Conservation (phyloP, 2,329 filamentous ascomycete species). For the Ascochyta rabiei region DNA sequence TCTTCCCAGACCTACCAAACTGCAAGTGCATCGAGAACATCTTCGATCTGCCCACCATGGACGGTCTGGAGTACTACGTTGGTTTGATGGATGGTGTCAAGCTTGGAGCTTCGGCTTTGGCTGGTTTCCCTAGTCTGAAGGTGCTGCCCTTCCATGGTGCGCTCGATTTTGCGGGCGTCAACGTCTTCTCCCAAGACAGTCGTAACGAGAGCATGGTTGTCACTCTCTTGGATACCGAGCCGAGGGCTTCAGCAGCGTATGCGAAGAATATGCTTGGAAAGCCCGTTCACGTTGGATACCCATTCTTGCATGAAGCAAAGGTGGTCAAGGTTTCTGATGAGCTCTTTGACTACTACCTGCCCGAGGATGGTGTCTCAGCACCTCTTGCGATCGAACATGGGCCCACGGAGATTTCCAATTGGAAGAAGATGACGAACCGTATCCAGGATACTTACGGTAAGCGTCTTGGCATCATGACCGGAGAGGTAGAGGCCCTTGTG, state of each 20-base stretch:
- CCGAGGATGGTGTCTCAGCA: slow-evolving; percentile 65
- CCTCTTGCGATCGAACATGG: slow-evolving; percentile 73
- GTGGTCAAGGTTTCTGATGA: slow-evolving; percentile 90
- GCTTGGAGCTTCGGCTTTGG: slow-evolving; percentile 80
- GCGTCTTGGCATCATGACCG: slow-evolving; percentile 84
- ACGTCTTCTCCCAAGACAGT: slow-evolving; percentile 94
- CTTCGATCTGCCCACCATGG: slow-evolving; percentile 90
- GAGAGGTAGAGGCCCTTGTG: slow-evolving; percentile 84
- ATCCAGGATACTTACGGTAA: slow-evolving; percentile 91
- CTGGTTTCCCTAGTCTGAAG: slow-evolving; percentile 90
- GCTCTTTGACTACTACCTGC: slow-evolving; percentile 83
- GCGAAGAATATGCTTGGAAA: slow-evolving; percentile 83
- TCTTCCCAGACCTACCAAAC: slow-evolving; percentile 86
- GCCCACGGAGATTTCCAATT: slow-evolving; percentile 78
- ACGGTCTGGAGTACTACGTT: slow-evolving; percentile 83
- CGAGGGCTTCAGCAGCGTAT: slow-evolving; percentile 70
- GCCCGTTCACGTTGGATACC: slow-evolving; percentile 89
- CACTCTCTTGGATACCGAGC: slow-evolving; percentile 77
- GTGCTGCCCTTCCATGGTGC: slow-evolving; percentile 82
- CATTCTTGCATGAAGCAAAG: slow-evolving; percentile 93
- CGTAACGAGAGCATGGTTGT: slow-evolving; percentile 96
- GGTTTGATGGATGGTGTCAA: slow-evolving; percentile 85
- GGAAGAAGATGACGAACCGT: slow-evolving; percentile 79
- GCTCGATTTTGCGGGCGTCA: slow-evolving; percentile 86
- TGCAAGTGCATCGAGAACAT: slow-evolving; percentile 96